Evolutionary conservation across 345 rosid genomes (phyloP).

Genomic region (Lagerstroemia speciosa): DNA sequence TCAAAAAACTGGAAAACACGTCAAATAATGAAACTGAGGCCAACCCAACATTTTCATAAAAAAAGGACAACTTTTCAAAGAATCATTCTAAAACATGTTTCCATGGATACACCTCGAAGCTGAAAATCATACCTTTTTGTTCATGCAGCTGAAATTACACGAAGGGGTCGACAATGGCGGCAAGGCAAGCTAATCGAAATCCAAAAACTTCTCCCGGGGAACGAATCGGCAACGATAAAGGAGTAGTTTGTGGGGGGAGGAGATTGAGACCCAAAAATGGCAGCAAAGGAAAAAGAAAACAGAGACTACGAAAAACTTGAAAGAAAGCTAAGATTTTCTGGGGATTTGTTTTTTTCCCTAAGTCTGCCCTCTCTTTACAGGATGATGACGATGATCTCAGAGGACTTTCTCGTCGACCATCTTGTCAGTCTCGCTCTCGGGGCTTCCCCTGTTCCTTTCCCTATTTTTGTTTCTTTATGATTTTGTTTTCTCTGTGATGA

Average conservation of each 20-base stretch:
- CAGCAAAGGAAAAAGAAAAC: neutral
- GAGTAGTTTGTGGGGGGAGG: neutral
- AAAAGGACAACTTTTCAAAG: neutral
- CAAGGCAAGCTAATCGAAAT: neutral
- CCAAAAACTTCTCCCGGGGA: neutral
- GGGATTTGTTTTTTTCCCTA: constrained; percentile 13
- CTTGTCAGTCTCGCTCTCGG: constrained; percentile 11
- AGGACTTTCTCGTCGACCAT: constrained; percentile 62
- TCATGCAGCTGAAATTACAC: neutral
- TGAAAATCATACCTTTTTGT: neutral
- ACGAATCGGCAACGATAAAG: neutral
- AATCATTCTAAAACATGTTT: neutral
- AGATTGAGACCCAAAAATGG: neutral
- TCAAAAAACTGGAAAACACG: neutral
- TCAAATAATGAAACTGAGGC: neutral
- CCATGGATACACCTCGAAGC: neutral
- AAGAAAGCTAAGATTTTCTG: neutral
- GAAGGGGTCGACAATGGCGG: neutral
- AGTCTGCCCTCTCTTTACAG: constrained; percentile 38
- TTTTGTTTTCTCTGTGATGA: neutral
- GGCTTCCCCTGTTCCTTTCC: neutral
- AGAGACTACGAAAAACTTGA: neutral
- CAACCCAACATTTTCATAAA: neutral
- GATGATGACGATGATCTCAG: constrained; percentile 51
- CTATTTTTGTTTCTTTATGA: neutral